These are phyloP conservation scores for Rhodotorula sp. DNA, from an alignment of 1,284 basidiomycete genomes.

Conservation along the genomic window DNA sequence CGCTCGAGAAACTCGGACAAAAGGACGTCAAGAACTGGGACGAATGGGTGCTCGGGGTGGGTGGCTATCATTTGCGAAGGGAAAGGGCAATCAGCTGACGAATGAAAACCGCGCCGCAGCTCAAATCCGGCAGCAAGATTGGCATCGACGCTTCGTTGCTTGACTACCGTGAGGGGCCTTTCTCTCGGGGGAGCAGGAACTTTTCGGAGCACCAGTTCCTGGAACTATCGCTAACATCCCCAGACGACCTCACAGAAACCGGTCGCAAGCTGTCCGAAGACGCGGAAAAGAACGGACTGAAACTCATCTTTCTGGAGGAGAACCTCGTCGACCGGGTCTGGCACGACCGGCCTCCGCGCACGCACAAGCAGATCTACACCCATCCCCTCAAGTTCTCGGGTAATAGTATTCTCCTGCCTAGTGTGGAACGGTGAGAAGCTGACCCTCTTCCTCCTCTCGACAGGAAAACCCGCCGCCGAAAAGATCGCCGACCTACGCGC, in stretches of 20 bases:
- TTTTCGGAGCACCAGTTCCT: not conserved
- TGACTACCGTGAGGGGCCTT: conserved; percentile 16
- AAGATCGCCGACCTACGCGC: conserved; percentile 68
- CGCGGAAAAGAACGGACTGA: conserved; percentile 46
- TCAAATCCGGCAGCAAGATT: conserved; percentile 59
- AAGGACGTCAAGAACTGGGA: conserved; percentile 88
- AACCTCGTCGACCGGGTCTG: conserved; percentile 87
- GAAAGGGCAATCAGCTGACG: not conserved
- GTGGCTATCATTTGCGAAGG: conserved; percentile 49
- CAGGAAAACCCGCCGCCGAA: conserved; percentile 59
- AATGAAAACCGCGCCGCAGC: not conserved
- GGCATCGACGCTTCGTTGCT: conserved; percentile 79
- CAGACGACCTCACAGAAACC: not conserved
- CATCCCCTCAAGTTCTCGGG: conserved; percentile 68
- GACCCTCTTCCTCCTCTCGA: not conserved
- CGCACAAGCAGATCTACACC: conserved; percentile 65
- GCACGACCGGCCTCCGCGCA: conserved; percentile 68
- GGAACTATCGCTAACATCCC: not conserved
- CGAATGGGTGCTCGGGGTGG: conserved; percentile 65
- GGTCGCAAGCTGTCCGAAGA: conserved; percentile 1
- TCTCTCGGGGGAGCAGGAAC: not conserved
- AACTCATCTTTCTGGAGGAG: conserved; percentile 57
- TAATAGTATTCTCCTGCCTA: not conserved
- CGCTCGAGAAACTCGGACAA: conserved; percentile 83
- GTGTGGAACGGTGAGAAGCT: not conserved